Conservation (phyloP, 352 stramenopile species). For the Plasmopara viticola region DNA sequence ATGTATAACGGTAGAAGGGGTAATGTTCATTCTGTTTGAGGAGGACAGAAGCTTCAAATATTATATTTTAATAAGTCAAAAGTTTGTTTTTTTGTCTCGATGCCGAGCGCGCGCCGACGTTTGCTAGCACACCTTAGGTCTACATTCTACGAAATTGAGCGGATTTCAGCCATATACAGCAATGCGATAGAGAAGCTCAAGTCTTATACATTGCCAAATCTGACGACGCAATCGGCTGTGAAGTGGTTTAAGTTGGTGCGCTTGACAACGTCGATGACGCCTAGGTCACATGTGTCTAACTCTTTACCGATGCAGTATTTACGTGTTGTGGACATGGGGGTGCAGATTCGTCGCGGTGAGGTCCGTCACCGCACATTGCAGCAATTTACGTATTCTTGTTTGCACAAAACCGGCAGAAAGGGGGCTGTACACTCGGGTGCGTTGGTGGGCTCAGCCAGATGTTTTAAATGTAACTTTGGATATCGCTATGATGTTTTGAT, state of each 20-base stretch:
- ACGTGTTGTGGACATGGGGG: conserved; percentile 50
- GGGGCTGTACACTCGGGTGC: conserved; percentile 49
- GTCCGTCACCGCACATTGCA: conserved; percentile 43
- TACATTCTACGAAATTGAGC: conserved; percentile 46
- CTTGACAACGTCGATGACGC: neutral
- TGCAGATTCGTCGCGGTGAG: conserved; percentile 72
- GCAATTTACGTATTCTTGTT: conserved; percentile 33
- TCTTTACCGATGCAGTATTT: conserved; percentile 37
- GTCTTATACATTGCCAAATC: conserved; percentile 19
- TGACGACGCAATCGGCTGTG: conserved; percentile 31
- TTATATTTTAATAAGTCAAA: too few species aligned
- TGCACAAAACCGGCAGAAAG: conserved; percentile 60
- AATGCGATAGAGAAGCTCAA: conserved; percentile 46
- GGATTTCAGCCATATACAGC: conserved; percentile 26
- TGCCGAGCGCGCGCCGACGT: conserved; percentile 22
- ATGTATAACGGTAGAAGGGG: too few species aligned
- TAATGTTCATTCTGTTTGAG: too few species aligned
- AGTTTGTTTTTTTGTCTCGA: neutral
- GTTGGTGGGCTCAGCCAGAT: neutral
- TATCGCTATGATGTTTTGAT: neutral
- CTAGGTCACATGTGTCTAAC: neutral
- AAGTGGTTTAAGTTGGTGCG: conserved; percentile 65
- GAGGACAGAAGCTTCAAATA: neutral
- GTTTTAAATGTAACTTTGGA: neutral
- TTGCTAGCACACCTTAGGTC: conserved; percentile 41